Evolutionary conservation across 2,329 filamentous ascomycete species (phyloP).

Genomic region (Neofusicoccum laricinum): DNA sequence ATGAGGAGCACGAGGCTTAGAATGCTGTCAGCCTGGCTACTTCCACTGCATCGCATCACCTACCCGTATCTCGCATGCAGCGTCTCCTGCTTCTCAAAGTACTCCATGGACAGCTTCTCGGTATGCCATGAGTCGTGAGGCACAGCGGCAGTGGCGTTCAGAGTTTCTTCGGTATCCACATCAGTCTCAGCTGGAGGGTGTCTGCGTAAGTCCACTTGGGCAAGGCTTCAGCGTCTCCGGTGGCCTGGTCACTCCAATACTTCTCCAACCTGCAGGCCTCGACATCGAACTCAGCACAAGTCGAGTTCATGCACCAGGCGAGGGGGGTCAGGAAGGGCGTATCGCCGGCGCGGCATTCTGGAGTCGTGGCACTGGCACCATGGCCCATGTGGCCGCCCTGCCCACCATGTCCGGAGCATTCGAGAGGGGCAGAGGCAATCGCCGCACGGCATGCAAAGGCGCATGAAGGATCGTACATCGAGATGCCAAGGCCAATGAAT

Average conservation of each 20-base stretch:
- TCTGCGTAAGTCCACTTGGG: constrained; percentile 24
- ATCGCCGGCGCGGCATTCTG: constrained; percentile 26
- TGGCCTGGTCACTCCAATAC: constrained; percentile 22
- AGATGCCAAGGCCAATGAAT: constrained; percentile 21
- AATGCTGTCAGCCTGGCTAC: not conserved
- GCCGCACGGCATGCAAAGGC: constrained; percentile 24
- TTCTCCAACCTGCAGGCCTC: constrained; percentile 22
- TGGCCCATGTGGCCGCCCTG: too few relatives aligned
- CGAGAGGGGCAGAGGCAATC: constrained; percentile 20
- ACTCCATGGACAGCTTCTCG: constrained; percentile 14
- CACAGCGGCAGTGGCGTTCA: constrained; percentile 21
- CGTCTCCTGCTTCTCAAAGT: constrained; percentile 18
- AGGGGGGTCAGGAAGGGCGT: constrained; percentile 28
- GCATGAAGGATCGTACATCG: constrained; percentile 23
- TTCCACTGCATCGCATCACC: not conserved
- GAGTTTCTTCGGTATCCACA: constrained; percentile 16
- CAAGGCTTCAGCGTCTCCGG: constrained; percentile 16
- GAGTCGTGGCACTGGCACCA: constrained; percentile 23
- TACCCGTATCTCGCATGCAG: constrained; percentile 22
- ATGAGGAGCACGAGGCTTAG: constrained; percentile 22
- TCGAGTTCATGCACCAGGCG: constrained; percentile 29
- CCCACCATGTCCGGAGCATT: constrained; percentile 20
- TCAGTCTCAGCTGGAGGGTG: constrained; percentile 19
- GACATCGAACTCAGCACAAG: constrained; percentile 21
- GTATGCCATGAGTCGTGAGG: constrained; percentile 15